These are phyloP conservation scores for Epithele typhae DNA, from an alignment of 768 basidiomycete species.

Conservation along the genomic window DNA sequence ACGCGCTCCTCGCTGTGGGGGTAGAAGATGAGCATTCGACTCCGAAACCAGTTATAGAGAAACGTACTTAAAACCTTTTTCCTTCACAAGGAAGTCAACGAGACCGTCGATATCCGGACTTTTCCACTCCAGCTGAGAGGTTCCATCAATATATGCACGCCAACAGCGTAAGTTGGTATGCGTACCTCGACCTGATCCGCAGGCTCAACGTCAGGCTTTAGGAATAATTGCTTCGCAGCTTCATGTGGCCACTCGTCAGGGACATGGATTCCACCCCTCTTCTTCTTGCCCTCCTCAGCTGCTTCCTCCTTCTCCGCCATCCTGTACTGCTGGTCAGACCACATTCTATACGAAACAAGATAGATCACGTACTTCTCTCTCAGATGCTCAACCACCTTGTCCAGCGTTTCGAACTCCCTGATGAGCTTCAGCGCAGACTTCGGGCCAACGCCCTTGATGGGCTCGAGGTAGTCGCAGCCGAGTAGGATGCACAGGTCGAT, in stretches of 20 bases:
- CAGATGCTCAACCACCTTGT: conserved; percentile 70
- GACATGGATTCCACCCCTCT: conserved; percentile 71
- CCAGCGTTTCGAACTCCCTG: conserved; percentile 72
- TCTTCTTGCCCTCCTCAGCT: conserved; percentile 51
- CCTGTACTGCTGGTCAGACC: conserved; percentile 23
- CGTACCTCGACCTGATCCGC: conserved; percentile 81
- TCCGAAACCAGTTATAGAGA: background rate
- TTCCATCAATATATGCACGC: too few species aligned
- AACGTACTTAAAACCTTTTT: conserved; percentile 95
- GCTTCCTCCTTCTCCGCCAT: conserved; percentile 38
- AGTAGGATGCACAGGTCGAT: conserved; percentile 94
- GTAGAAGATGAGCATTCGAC: background rate
- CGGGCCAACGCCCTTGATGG: conserved; percentile 95
- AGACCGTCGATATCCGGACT: conserved; percentile 90
- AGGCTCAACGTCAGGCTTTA: conserved; percentile 85
- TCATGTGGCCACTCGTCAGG: conserved; percentile 98
- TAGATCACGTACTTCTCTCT: conserved; percentile 59
- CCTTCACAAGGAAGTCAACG: conserved; percentile 86
- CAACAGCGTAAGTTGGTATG: too few species aligned
- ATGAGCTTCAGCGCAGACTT: conserved; percentile 93
- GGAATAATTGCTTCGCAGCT: conserved; percentile 87
- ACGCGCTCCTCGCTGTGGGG: conserved; percentile 86
- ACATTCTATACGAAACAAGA: too few species aligned
- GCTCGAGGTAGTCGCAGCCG: conserved; percentile 98
- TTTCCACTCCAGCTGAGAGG: conserved; percentile 78